Base-by-base conservation (phyloP, 768 basidiomycete genomes). In the Jaapia argillacea region DNA sequence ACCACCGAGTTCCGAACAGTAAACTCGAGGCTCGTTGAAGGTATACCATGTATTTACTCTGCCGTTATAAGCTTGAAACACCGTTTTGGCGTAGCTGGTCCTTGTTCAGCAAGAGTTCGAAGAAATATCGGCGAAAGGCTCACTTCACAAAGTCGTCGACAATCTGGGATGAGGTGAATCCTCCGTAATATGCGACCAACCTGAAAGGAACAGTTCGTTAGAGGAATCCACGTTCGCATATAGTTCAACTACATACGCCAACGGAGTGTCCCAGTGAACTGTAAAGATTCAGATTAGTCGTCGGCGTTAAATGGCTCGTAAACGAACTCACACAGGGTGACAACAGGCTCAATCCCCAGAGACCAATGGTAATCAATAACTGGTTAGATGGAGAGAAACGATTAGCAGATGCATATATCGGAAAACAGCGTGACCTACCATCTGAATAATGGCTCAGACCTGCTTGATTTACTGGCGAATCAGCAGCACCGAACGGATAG, bases 231-330 rank as follows among this genome's bases (percentile, higher is more conserved):
- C n/a, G n/a, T n/a, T n/a, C n/a, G n/a, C n/a, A n/a, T n/a, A n/a
- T n/a, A n/a, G n/a, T n/a, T n/a, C n/a, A n/a, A n/a, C n/a, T n/a
- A n/a, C n/a, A n/a, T n/a, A n/a, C 5, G 71, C 66, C 3, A 72
- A 53, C 1, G 73, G 73, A 4, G 64, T 65, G 49, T 73, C 72
- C 70, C 70, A 71, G 49, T 74, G 70, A 54, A 70, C 69, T 72
- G 44, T 3, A 24, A 33, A 33, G 10, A 33, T 33, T 33, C 28
- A n/a, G n/a, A n/a, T n/a, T n/a, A n/a, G n/a, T n/a, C n/a, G n/a
- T n/a, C n/a, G n/a, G 40, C 5, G 28, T 6, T 24, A 5, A 41
- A 33, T 33, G 28, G 28, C 28, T 10, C 28, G 28, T 7, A 12
- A 23, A n/a, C 45, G 46, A 47, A 57, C 64, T 50, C 56, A 72